These are phyloP conservation scores for Mycena chlorophos DNA, from an alignment of 768 basidiomycete species.

Conservation along the genomic window DNA sequence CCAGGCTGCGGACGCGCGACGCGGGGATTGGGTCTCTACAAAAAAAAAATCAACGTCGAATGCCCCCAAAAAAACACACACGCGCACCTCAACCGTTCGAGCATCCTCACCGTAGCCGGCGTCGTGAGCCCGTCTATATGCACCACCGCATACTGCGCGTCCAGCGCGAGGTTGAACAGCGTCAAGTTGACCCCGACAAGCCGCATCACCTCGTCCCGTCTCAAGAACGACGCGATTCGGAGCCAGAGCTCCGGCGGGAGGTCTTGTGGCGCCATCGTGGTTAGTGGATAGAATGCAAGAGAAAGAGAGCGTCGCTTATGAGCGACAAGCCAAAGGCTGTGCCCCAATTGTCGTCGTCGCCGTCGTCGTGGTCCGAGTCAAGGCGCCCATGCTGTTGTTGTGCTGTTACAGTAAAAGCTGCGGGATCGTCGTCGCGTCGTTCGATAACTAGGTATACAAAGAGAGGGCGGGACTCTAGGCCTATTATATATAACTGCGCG, in stretches of 20 bases:
- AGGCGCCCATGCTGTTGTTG: too few relatives aligned
- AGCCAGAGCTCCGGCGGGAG: constrained; percentile 38
- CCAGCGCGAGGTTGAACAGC: constrained; percentile 35
- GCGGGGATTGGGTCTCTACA: constrained; percentile 27
- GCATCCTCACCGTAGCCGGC: constrained; percentile 15
- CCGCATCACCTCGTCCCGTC: constrained; percentile 26
- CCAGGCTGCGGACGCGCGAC: constrained; percentile 25
- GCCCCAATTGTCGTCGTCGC: too few relatives aligned
- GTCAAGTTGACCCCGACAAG: constrained; percentile 33
- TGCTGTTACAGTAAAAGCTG: too few relatives aligned
- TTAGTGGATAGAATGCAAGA: constrained; percentile 4
- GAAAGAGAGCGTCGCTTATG: neutral
- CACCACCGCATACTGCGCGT: constrained; percentile 30
- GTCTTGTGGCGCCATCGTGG: constrained; percentile 6
- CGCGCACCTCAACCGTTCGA: constrained; percentile 27
- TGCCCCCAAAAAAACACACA: too few relatives aligned
- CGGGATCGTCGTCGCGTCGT: too few relatives aligned
- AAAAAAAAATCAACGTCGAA: neutral
- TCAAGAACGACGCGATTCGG: constrained; percentile 30
- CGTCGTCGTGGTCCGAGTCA: too few relatives aligned
- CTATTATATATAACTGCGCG: neutral
- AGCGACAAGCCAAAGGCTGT: too few relatives aligned
- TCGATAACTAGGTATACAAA: too few relatives aligned
- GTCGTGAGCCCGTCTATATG: constrained; percentile 27
- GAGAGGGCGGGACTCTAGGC: neutral